Evolutionary conservation across 1,284 basidiomycete species (phyloP), one percentile per base, ranked within the genome.

Genomic region (Apiotrichum gracile): DNA sequence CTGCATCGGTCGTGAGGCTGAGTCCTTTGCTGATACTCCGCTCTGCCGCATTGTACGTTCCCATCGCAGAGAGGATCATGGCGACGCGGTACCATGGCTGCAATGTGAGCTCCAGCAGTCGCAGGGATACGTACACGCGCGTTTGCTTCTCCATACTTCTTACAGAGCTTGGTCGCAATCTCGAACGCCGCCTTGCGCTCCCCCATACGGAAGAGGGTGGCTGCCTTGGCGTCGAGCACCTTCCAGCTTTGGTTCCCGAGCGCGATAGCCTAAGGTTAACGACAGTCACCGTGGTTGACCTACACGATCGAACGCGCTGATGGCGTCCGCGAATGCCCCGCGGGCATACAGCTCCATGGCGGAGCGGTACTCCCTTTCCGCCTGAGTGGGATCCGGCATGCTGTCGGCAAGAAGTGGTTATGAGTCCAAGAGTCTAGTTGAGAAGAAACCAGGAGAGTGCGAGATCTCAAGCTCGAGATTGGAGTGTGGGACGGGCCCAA

Each of bases 31-130:
- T 38, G 22, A 57, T 51, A 25, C 48, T 53, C 22, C 48, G 34
- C 26, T 57, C 50, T 1, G 59, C 52, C 17, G 44, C 55, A 17
- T 58, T 58, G 37, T 57, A 49, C 5, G 51, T 39, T 5, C 50
- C 31, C 37, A 60, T 41, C 1, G 48, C 45, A 12, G 51, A 33
- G 5, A 66, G 53, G 12, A 67, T 47, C 6, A 50, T 55, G 1
- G 64, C 67, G 48, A 61, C 54, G 7, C 67, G 61, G 47, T 62
- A 64, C 52, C 61, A 66, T 17, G 66, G 61, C 69, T 71, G 46
- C 3, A 7, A 45, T 35, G 19, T 51, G 7, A 45, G 43, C 16
- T 31, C 5, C 8, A 16, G 12, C 16, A 22, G 7, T 2, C 5
- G 6, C 19, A 21, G 19, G 21, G 22, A 17, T 1, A 46, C 45